A percentile compares a stretch with the other conserved stretches of the same genome.
Evolutionary conservation across 2,329 filamentous ascomycete genomes (phyloP).

Genomic region (Aureobasidium sp.): DNA sequence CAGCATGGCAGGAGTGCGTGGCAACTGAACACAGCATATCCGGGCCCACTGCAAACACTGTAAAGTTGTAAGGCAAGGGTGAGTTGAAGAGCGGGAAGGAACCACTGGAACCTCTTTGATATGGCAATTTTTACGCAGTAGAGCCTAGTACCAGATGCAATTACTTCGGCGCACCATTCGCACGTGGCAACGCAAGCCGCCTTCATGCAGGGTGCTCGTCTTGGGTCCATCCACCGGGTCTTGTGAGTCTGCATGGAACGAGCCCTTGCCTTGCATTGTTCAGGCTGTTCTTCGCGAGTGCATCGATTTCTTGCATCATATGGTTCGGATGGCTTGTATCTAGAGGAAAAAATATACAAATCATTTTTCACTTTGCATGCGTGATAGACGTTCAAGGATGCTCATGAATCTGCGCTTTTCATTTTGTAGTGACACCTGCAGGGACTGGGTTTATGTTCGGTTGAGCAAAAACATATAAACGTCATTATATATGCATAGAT

Average conservation of each 20-base stretch:
- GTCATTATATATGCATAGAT: conserved; percentile 2
- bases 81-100: not conserved
- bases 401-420: not conserved
- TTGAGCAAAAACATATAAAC: not conserved
- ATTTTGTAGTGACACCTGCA: not conserved
- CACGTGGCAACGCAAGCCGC: conserved; percentile 6
- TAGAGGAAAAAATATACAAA: not conserved
- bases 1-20: not conserved
- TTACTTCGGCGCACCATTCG: not conserved
- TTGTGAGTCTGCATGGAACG: not conserved
- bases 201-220: not conserved
- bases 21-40: not conserved
- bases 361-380: not conserved
- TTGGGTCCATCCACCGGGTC: not conserved
- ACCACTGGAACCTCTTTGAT: not conserved
- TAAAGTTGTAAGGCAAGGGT: not conserved
- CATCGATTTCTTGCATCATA: not conserved
- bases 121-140: not conserved
- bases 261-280: not conserved
- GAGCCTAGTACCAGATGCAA: not conserved
- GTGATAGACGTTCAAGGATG: not conserved
- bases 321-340: not conserved
- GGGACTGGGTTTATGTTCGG: not conserved
- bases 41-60: not conserved
- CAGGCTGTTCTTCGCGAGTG: not conserved